Evolutionary conservation across 2,329 filamentous ascomycete species (phyloP).

Genomic region (Cercospora zeae-maydis): DNA sequence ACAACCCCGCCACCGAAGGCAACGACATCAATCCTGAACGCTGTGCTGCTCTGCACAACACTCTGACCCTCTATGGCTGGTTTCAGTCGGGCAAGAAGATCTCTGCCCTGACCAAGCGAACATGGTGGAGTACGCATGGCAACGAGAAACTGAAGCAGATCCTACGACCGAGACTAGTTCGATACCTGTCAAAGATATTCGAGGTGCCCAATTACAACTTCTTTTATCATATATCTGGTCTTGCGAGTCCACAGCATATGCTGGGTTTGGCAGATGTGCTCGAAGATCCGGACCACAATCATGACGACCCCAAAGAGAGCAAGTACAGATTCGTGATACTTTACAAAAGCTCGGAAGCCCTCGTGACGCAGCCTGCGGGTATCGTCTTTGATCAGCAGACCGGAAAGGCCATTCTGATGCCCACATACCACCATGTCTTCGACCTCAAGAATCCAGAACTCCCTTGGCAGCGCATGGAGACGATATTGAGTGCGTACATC

Average conservation of each 20-base stretch:
- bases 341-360: slow-evolving; percentile 31
- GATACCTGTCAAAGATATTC: slow-evolving; percentile 35
- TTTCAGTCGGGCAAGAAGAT: slow-evolving; percentile 34
- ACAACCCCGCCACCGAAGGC: slow-evolving; percentile 23
- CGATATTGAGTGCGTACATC: slow-evolving; percentile 34
- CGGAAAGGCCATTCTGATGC: slow-evolving; percentile 34
- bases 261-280: slow-evolving; percentile 32
- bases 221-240: slow-evolving; percentile 35
- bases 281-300: slow-evolving; percentile 28
- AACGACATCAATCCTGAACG: slow-evolving; percentile 32
- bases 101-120: slow-evolving; percentile 30
- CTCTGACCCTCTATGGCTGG: slow-evolving; percentile 36
- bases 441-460: slow-evolving; percentile 31
- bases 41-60: slow-evolving; percentile 36
- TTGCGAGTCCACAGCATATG: slow-evolving; percentile 32
- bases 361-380: slow-evolving; percentile 33
- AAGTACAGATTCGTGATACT: slow-evolving; percentile 34
- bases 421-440: slow-evolving; percentile 36
- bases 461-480: slow-evolving; percentile 37
- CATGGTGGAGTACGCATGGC: slow-evolving; percentile 35
- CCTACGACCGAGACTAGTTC: slow-evolving; percentile 30
- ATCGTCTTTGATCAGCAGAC: slow-evolving; percentile 35
- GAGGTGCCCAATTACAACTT: slow-evolving; percentile 34
- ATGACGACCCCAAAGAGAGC: slow-evolving; percentile 22
- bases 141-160: slow-evolving; percentile 27